phyloP scores from a whole-genome alignment of 1,139 yeast genomes.

The Saccharomyces hybrid region DNA sequence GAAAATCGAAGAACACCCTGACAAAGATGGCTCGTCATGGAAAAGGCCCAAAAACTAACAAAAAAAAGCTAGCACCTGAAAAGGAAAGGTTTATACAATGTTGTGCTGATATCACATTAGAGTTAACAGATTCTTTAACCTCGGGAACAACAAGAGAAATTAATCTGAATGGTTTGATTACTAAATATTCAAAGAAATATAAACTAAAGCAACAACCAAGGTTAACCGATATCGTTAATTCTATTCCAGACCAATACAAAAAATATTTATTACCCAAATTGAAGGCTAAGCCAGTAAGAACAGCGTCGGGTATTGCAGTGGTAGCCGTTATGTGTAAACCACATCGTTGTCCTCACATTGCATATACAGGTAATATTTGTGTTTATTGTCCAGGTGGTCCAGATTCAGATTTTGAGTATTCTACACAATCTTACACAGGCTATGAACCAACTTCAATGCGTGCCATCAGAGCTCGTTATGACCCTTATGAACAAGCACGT shows the following conservation, averaged over 20 bases:
- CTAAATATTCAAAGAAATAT: conserved; percentile 80
- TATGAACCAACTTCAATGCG: conserved; percentile 99
- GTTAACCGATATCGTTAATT: conserved; percentile 85
- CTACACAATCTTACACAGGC: conserved; percentile 97
- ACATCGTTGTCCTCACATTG: conserved; percentile 98
- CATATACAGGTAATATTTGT: conserved; percentile 97
- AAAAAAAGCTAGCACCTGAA: conserved; percentile 68
- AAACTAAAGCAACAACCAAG: conserved; percentile 90
- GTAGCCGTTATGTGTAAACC: conserved; percentile 99
- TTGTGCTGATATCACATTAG: conserved; percentile 87
- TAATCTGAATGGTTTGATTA: conserved; percentile 83
- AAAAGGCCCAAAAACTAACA: conserved; percentile 35
- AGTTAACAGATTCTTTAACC: conserved; percentile 68
- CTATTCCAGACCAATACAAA: conserved; percentile 94
- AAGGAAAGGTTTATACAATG: conserved; percentile 89
- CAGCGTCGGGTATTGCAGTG: conserved; percentile 97
- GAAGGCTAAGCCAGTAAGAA: conserved; percentile 96
- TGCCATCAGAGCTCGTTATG: conserved; percentile 94
- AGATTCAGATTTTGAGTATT: conserved; percentile 94
- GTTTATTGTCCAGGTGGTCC: conserved; percentile 99
- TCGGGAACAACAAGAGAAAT: conserved; percentile 58
- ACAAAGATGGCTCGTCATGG: conserved; percentile 31
- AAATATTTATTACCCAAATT: conserved; percentile 85
- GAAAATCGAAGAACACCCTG: background rate
- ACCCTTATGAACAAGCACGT: conserved; percentile 97